Base-by-base conservation (phyloP, 129 eudicot species). In the Flaveria bidentis region DNA sequence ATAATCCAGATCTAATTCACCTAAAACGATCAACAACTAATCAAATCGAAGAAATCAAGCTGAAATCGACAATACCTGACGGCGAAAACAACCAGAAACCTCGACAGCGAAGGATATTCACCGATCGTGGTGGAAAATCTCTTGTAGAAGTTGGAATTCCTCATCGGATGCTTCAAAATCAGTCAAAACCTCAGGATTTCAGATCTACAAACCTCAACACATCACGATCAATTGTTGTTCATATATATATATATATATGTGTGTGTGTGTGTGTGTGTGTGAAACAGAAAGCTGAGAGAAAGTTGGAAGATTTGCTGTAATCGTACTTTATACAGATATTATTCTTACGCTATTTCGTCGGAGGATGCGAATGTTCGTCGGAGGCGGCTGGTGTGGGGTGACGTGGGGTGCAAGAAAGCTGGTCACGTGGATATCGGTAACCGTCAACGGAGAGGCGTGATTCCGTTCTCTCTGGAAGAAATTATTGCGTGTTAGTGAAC, bases 1-100 rank as follows among this genome's bases (percentile, higher is more conserved):
- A 44, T 9, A 44, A 44, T 44, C 49, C 49, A 44, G 49, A 44
- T 44, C 49, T 9, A 44, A 9, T 0, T 44, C 13, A 44, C 13
- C 0, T 44, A 11, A 44, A 44, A 44, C 33, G 4, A 33, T 33
- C 39, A 4, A 4, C 0, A 33, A 4, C 39, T 22, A 25, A 62
- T 14, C 30, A 30, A 42, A 67, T 20, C 30, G 18, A 30, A 6
- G 3, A 80, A 80, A 2, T 25, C 28, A 36, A 28, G 14, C 12
- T 25, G 26, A 72, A 9, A 23, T 58, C 3, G 17, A 62, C 69
- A 52, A 44, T 88, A 93, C 98, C 98, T 79, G 76, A 90, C 87
- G 64, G 96, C 77, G 77, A 86, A 88, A 60, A 93, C 93, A 52
- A 90, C 88, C 56, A 93, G 85, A 80, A 87, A 57, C 71, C 88